Base-by-base conservation (phyloP, 306 rosid species). In the Cicer cuneatum region DNA sequence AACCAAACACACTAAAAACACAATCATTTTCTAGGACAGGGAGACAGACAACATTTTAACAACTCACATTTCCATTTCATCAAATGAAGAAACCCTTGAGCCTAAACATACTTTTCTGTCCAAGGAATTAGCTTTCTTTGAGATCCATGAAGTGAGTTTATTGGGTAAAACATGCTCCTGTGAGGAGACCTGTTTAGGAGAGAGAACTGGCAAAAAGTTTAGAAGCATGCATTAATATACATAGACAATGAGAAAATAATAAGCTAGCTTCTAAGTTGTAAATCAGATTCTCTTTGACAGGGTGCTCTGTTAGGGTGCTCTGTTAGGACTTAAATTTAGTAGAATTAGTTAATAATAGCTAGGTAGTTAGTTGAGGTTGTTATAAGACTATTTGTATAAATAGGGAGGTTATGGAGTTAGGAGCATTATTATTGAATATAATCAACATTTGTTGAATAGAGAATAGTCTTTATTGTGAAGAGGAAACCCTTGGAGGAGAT, bases 111-210 rank as follows among this genome's bases (percentile, higher is more conserved):
- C 83, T 69, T 57, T 81, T 56, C 41, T 63, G 79, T 89, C 81
- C 62, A 85, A 52, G 14, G 42, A 76, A 64, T 77, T 71, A 13
- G 80, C 56, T 29, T 68, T 68, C 86, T 85, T 88, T 80, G 87
- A 86, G 76, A 83, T 81, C 93, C 81, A 79, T 16, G 83, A 71
- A 70, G 75, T 81, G 67, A 81, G 66, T 88, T 85, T 79, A 58
- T 76, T 1, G 13, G 97, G 96, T 78, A 91, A 86, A 81, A 93
- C 76, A 78, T 87, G 89, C 85, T 93, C 98, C 88, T 69, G 76
- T 57, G 81, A 78, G 63, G 97, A 91, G 74, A 93, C 96, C 89
- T 89, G 92, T 82, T 86, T 74, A 73, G 96, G 96, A 29, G 94
- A 83, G 83, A 89, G 89, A 87, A 91, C 97, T 91, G 98, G 85